Percentiles rank a stretch among this genome's conserved stretches.
phyloP scores from a whole-genome alignment of 2,329 filamentous ascomycete species.

The Calonectria naviculata region DNA sequence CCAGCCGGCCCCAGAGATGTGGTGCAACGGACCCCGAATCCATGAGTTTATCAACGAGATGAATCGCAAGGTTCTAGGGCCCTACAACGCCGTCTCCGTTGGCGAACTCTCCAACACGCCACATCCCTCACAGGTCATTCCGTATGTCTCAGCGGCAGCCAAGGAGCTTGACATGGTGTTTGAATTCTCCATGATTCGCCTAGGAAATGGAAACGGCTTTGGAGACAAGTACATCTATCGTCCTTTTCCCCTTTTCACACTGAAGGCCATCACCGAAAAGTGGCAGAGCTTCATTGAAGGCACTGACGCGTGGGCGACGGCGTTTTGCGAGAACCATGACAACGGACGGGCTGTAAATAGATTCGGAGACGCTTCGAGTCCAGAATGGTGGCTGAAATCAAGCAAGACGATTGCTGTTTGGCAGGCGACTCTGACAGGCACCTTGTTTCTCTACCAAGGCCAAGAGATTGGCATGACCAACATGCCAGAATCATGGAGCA shows the following conservation, averaged over 20 bases:
- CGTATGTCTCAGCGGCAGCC: slow-evolving; percentile 64
- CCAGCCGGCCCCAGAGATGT: slow-evolving; percentile 61
- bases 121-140: slow-evolving; percentile 60
- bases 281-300: slow-evolving; percentile 63
- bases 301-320: slow-evolving; percentile 67
- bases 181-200: slow-evolving; percentile 66
- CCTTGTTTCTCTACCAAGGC: slow-evolving; percentile 69
- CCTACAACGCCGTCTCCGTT: slow-evolving; percentile 70
- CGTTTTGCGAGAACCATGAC: slow-evolving; percentile 74
- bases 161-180: slow-evolving; percentile 72
- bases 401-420: slow-evolving; percentile 65
- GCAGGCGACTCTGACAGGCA: slow-evolving; percentile 62
- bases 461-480: slow-evolving; percentile 73
- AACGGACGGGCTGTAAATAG: slow-evolving; percentile 68
- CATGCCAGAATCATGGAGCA: slow-evolving; percentile 60
- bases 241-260: slow-evolving; percentile 54
- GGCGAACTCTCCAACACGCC: slow-evolving; percentile 71
- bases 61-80: slow-evolving; percentile 60
- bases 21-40: slow-evolving; percentile 71
- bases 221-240: slow-evolving; percentile 62
- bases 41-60: slow-evolving; percentile 72
- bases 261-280: slow-evolving; percentile 56
- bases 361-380: slow-evolving; percentile 59
- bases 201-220: slow-evolving; percentile 60
- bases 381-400: slow-evolving; percentile 54